Evolutionary conservation across 352 stramenopile genomes (phyloP), one percentile per base, ranked within the genome.

Genomic region (Pythium rishiriense): DNA sequence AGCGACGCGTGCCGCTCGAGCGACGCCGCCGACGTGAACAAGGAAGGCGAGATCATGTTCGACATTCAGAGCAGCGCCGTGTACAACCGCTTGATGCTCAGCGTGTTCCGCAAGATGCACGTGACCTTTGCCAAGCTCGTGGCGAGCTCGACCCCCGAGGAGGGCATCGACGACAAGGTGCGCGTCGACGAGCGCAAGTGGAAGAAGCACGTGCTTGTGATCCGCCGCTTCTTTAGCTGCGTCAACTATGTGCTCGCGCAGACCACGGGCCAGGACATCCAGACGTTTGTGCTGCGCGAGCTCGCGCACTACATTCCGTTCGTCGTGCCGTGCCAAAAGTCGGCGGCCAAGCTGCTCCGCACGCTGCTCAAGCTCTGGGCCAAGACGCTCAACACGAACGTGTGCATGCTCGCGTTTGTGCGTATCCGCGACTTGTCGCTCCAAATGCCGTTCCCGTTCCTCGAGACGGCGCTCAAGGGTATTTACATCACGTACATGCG

Each of bases 401-500:
- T 93, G 59, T 91, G 82, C 69, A 90, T 99, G 70, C 79, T 98
- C 56, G 83, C 96, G 17, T 99, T 99, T 69, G 82, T 99, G 46
- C 91, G 96, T 15, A 97, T 99, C 51, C 91, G 97, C 49, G 94
- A 99, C 66, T 72, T 99, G 63, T 95, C 95, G 49, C 70, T 98
- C 46, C 85, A 92, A 31, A 88, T 99, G 76, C 95, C 96, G 26
- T 99, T 98, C 76, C 94, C 97, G 48, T 98, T 99, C 73, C 81
- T 98, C 37, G 97, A 99, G 74, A 81, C 97, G 17, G 97, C 85
- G 70, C 81, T 99, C 35, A 98, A 98, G 75, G 91, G 89, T 25
- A 86, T 97, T 15, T 99, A 99, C 78, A 84, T 99, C 49, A 87
- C 92, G 26, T 99, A 99, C 83, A 97, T 97, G 60, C 93, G 95